phyloP scores from a whole-genome alignment of 2,329 filamentous ascomycete genomes.

The Colletotrichum ledebouriae region DNA sequence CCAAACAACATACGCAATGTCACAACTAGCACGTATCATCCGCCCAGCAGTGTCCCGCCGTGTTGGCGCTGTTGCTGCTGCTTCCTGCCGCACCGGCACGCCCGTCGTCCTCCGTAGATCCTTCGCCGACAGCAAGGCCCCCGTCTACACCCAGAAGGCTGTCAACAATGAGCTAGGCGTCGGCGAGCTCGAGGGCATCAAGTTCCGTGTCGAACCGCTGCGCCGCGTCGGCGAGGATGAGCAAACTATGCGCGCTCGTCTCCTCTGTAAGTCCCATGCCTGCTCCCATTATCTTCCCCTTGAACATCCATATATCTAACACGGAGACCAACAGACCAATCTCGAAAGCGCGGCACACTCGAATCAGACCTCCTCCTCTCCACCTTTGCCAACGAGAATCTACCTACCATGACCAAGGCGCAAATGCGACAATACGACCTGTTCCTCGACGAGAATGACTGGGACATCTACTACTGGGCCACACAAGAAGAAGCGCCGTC shows the following conservation, averaged over 20 bases:
- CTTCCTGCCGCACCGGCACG: conserved; percentile 34
- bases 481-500: conserved; percentile 80
- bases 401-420: conserved; percentile 77
- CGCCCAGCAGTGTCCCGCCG: conserved; percentile 43
- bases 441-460: conserved; percentile 99
- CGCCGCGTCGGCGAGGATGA: conserved; percentile 85
- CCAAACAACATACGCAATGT: conserved; percentile 27
- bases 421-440: conserved; percentile 89
- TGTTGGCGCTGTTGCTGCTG: conserved; percentile 36
- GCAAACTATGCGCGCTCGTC: conserved; percentile 87
- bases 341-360: conserved; percentile 93
- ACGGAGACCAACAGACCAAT: conserved; percentile 79
- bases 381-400: conserved; percentile 88
- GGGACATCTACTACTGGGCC: conserved; percentile 99
- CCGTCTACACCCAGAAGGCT: conserved; percentile 39
- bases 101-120: conserved; percentile 38
- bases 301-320: neutral
- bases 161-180: conserved; percentile 74
- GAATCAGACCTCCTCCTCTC: conserved; percentile 96
- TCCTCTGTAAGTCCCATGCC: conserved; percentile 69
- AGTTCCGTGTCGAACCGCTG: conserved; percentile 92
- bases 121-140: conserved; percentile 46
- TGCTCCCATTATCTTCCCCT: neutral
- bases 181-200: conserved; percentile 88
- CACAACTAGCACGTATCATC: conserved; percentile 40